Percentiles rank a stretch among this genome's conserved stretches.
phyloP scores from a whole-genome alignment of 1,139 yeast species.

The Nakaseomyces sp. region DNA sequence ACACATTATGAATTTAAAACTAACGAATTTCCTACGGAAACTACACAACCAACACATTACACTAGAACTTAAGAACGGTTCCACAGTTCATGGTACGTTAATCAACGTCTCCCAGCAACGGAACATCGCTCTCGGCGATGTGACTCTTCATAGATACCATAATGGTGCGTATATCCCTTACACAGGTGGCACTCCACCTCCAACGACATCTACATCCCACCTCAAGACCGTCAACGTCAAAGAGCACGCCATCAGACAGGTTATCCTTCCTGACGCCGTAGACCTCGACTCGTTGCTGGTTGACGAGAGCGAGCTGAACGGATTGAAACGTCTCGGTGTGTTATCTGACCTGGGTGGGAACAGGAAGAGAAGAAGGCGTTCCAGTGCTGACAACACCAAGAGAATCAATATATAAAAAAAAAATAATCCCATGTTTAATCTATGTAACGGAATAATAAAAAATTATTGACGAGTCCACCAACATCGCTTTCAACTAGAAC shows the following conservation, averaged over 20 bases:
- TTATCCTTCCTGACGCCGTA: slow-evolving; percentile 2
- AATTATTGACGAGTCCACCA: too few species aligned
- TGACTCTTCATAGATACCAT: not conserved
- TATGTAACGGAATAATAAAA: not conserved
- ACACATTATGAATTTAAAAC: not conserved
- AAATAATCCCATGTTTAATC: too few species aligned
- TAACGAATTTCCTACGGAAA: slow-evolving; percentile 2
- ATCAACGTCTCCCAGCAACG: not conserved
- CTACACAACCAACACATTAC: slow-evolving; percentile 3
- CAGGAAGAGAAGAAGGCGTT: slow-evolving; percentile 5
- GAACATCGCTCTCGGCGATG: not conserved
- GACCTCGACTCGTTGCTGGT: slow-evolving; percentile 1
- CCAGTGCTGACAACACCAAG: not conserved
- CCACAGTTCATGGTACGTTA: not conserved
- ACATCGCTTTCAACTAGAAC: too few species aligned
- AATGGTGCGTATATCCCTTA: slow-evolving; percentile 2
- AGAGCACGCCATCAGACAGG: not conserved
- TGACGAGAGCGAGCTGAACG: not conserved
- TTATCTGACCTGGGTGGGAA: slow-evolving; percentile 1
- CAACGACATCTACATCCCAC: slow-evolving; percentile 1
- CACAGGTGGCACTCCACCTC: not conserved
- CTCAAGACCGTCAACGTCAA: not conserved
- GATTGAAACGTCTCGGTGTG: not conserved
- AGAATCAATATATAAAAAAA: not conserved
- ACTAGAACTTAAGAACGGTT: not conserved